Evolutionary conservation across 495 filamentous ascomycete genomes (phyloP).

Genomic region (Talaromyces borbonicus): DNA sequence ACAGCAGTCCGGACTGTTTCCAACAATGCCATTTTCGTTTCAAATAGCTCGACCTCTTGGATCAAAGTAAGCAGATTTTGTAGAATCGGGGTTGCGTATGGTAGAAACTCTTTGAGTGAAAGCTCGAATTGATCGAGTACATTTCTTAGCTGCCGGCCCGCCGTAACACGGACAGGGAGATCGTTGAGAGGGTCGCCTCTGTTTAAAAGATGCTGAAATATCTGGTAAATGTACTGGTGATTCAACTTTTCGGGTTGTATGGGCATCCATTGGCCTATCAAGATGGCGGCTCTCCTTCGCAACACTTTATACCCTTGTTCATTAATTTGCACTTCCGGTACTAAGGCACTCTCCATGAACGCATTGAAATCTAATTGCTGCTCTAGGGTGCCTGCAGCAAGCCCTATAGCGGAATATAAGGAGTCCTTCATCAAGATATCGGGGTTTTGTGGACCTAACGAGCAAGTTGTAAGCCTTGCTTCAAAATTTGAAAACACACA

Average conservation of each 20-base stretch:
- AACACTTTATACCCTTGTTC: slow-evolving; percentile 74
- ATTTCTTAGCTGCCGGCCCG: slow-evolving; percentile 69
- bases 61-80: slow-evolving; percentile 62
- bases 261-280: slow-evolving; percentile 82
- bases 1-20: slow-evolving; percentile 76
- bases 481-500: background rate
- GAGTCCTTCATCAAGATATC: slow-evolving; percentile 83
- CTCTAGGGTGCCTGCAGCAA: slow-evolving; percentile 66
- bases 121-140: slow-evolving; percentile 84
- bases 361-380: slow-evolving; percentile 68
- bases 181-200: slow-evolving; percentile 72
- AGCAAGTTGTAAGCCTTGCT: slow-evolving; percentile 8
- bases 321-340: slow-evolving; percentile 67
- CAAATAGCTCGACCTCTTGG: slow-evolving; percentile 68
- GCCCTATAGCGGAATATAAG: slow-evolving; percentile 82
- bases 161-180: slow-evolving; percentile 82
- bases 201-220: slow-evolving; percentile 82
- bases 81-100: slow-evolving; percentile 62
- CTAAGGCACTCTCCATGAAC: slow-evolving; percentile 64
- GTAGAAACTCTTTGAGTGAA: slow-evolving; percentile 53
- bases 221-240: slow-evolving; percentile 68
- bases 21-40: slow-evolving; percentile 79
- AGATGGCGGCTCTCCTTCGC: slow-evolving; percentile 76
- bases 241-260: slow-evolving; percentile 57
- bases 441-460: slow-evolving; percentile 43